Percentiles rank a stretch among this genome's conserved stretches.
phyloP scores from a whole-genome alignment of 2,329 filamentous ascomycete species.

The Penicillium rolfsii region DNA sequence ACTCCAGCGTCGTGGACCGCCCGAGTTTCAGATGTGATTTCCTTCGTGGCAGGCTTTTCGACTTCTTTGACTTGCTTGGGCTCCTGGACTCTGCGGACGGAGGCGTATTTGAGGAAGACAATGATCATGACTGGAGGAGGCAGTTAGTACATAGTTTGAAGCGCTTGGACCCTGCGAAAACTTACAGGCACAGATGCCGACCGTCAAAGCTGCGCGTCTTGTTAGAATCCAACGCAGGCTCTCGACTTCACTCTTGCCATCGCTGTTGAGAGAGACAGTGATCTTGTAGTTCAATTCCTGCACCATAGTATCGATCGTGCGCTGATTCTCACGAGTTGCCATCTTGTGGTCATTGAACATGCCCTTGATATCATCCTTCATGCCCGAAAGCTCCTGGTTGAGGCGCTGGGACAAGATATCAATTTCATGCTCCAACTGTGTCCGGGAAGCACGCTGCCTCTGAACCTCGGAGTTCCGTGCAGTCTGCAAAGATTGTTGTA shows the following conservation, averaged over 20 bases:
- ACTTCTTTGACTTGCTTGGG: slow-evolving; percentile 39
- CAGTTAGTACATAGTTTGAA: slow-evolving; percentile 16
- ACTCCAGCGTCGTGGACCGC: slow-evolving; percentile 22
- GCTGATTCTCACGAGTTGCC: slow-evolving; percentile 85
- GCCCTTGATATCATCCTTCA: slow-evolving; percentile 91
- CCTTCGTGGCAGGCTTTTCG: slow-evolving; percentile 36
- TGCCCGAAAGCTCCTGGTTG: slow-evolving; percentile 75
- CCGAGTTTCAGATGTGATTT: slow-evolving; percentile 33
- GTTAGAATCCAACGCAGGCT: slow-evolving; percentile 83
- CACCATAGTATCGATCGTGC: slow-evolving; percentile 80
- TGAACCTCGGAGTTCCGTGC: slow-evolving; percentile 77
- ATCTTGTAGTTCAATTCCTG: slow-evolving; percentile 98
- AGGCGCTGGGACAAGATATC: slow-evolving; percentile 86
- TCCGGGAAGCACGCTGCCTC: slow-evolving; percentile 78
- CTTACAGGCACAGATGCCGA: slow-evolving; percentile 57
- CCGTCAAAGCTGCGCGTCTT: slow-evolving; percentile 63
- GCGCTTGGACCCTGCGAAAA: slow-evolving; percentile 11
- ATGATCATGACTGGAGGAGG: slow-evolving; percentile 50
- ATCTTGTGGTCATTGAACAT: slow-evolving; percentile 97
- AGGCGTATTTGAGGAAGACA: slow-evolving; percentile 51
- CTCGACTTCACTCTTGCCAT: slow-evolving; percentile 90
- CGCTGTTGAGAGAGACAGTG: slow-evolving; percentile 83
- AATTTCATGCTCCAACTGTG: slow-evolving; percentile 88
- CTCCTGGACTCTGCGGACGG: slow-evolving; percentile 43
- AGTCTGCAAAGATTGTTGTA: slow-evolving; percentile 83